Percentiles rank a stretch among this genome's conserved stretches.
Conservation (phyloP, 1,284 basidiomycete species). For the Irpex sp. region DNA sequence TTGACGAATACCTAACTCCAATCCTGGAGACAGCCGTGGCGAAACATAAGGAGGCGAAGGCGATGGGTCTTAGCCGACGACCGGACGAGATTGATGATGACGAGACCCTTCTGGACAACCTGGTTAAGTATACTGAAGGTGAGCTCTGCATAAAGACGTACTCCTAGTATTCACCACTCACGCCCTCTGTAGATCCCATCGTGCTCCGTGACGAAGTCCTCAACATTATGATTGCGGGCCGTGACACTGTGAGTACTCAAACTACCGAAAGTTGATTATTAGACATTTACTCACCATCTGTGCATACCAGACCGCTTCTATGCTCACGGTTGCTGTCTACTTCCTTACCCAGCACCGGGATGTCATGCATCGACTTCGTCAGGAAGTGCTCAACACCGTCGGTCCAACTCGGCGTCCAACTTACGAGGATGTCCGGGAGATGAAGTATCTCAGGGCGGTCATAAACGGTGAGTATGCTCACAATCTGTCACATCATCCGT, state of each 20-base stretch:
- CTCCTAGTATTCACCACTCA: background rate
- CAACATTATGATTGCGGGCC: slow-evolving; percentile 39
- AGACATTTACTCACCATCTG: background rate
- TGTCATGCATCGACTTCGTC: slow-evolving; percentile 33
- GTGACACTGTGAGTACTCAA: slow-evolving; percentile 33
- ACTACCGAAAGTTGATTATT: background rate
- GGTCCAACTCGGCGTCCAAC: slow-evolving; percentile 32
- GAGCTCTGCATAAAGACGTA: background rate
- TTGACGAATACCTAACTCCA: slow-evolving; percentile 38
- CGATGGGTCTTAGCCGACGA: background rate
- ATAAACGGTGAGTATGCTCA: slow-evolving; percentile 19
- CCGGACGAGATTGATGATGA: slow-evolving; percentile 19
- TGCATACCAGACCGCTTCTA: slow-evolving; percentile 29
- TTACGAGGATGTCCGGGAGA: slow-evolving; percentile 35
- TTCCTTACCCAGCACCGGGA: slow-evolving; percentile 37
- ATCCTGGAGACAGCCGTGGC: slow-evolving; percentile 36
- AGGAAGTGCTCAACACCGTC: slow-evolving; percentile 35
- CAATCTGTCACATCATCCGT: background rate
- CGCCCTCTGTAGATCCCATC: slow-evolving; percentile 8
- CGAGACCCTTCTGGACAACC: slow-evolving; percentile 35
- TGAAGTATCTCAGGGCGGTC: slow-evolving; percentile 35
- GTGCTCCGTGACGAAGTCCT: slow-evolving; percentile 36
- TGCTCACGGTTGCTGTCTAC: slow-evolving; percentile 38
- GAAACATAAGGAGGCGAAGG: slow-evolving; percentile 25
- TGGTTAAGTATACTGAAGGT: slow-evolving; percentile 32